Evolutionary conservation across 2,329 filamentous ascomycete species (phyloP), one percentile per base, ranked within the genome.

Genomic region (Ophiostoma ulmi): DNA sequence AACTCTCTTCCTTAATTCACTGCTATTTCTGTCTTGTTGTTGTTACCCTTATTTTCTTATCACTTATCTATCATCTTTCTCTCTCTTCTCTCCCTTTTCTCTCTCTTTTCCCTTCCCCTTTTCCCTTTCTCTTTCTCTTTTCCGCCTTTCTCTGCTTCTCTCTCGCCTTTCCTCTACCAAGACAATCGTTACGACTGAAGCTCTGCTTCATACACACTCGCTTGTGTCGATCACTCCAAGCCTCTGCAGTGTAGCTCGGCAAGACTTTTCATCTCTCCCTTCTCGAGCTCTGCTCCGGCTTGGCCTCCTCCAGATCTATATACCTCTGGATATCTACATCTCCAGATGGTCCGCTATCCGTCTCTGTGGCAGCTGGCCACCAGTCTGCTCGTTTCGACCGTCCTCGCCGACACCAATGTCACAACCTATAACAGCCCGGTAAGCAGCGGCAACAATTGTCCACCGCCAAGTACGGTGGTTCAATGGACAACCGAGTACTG

Each of bases 281-380:
- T 17, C n/a, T 31, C 11, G 6, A 20, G 17, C 14, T 6, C 41
- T 17, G 4, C 38, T 48, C 44, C 44, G 20, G 44, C 44, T 48
- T n/a, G 44, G 17, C 44, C 44, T 44, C 41, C 17, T 48, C 44
- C 41, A 31, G 41, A 1, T 44, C 41, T 6, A 14, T 44, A 44
- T 31, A 31, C 31, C 38, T 48, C 44, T 48, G 7, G 17, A 48
- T 20, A 31, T 7, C 17, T 48, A 39, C 38, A 39, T 39, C 14
- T 61, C 22, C 10, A 66, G 11, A 69, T 71, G 67, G 67, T 55
- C 26, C 48, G 61, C 44, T 5, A 3, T 36, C 26, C 31, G 55
- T 41, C 66, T 38, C 36, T 68, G 44, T 69, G 55, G 70, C 70
- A n/a, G 65, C 68, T 72, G 68, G 70, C 68, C 63, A 35, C 44